Evolutionary conservation across 441 rosid species (phyloP).

Genomic region (Capsella rubella): DNA sequence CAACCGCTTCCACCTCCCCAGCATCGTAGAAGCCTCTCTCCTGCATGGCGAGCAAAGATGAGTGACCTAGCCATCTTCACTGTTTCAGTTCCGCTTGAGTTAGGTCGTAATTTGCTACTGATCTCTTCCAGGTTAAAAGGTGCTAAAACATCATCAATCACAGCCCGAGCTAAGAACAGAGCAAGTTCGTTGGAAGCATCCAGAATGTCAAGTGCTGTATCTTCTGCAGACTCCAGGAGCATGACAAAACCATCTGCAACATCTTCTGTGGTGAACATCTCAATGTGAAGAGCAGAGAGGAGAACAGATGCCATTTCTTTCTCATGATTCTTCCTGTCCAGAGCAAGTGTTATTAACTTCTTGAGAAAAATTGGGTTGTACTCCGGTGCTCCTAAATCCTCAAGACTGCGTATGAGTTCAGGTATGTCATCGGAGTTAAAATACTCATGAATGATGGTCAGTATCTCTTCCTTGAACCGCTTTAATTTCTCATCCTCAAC

Average conservation of each 20-base stretch:
- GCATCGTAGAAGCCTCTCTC: slow-evolving; percentile 91
- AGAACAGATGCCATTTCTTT: slow-evolving; percentile 97
- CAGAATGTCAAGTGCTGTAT: slow-evolving; percentile 84
- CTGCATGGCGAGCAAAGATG: slow-evolving; percentile 91
- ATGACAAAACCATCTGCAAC: slow-evolving; percentile 79
- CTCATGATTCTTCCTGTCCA: slow-evolving; percentile 97
- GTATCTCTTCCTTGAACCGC: slow-evolving; percentile 37
- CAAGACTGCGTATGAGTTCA: slow-evolving; percentile 86
- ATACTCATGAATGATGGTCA: slow-evolving; percentile 43
- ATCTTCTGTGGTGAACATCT: slow-evolving; percentile 86
- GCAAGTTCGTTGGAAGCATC: slow-evolving; percentile 95
- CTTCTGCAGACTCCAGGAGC: slow-evolving; percentile 96
- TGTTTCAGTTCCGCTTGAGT: slow-evolving; percentile 86
- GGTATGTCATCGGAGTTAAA: slow-evolving; percentile 54
- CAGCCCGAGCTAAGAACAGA: slow-evolving; percentile 85
- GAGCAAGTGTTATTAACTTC: slow-evolving; percentile 90
- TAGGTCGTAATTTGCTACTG: slow-evolving; percentile 58
- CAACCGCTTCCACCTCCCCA: slow-evolving; percentile 99
- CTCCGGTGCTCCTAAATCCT: slow-evolving; percentile 80
- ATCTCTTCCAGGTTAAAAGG: slow-evolving; percentile 88
- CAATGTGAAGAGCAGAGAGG: slow-evolving; percentile 88
- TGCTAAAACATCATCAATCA: slow-evolving; percentile 81
- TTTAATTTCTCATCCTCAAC: slow-evolving; percentile 60
- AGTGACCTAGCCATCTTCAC: slow-evolving; percentile 84
- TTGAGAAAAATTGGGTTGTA: slow-evolving; percentile 82